Base-by-base conservation (phyloP, 176 grass and related monocot species). In the Eleusine indica region DNA sequence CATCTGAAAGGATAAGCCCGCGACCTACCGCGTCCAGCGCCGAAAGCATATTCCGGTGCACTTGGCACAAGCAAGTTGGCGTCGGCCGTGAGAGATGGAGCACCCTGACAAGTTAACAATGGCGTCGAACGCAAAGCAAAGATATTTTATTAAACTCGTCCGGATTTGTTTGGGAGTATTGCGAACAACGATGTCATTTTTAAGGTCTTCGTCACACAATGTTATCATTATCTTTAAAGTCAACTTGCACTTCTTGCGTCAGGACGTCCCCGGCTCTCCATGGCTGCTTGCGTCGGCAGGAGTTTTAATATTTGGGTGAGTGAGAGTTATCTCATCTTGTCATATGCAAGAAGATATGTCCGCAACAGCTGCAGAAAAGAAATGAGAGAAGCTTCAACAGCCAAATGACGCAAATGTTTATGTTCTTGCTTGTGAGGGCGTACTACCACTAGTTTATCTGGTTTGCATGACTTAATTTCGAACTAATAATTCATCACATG, bases 11-110 rank as follows among this genome's bases (percentile, higher is more conserved):
- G 16, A 5, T 64, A 22, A 14, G 47, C 5, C 4, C 11, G 47
- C 44, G 37, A 35, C 32, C 11, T 66, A 29, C 43, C 28, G 51
- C 30, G 58, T 8, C 70, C 70, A 21, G 32, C 75, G 12, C 28
- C 48, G 18, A 67, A 77, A 72, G 86, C 66, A 84, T 84, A 79
- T 88, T 84, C 86, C 75, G 19, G 22, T 56, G 67, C 58, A 77
- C 38, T 44, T 71, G 68, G 68, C 70, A 70, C n/a, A 52, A 65
- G 38, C 52, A 56, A 67, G 44, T 8, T 51, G 42, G 37, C 68
- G 58, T 21, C 9, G 35, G 19, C 40, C 37, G 49, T 25, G 37
- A 68, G 21, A 53, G 37, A 70, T 19, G 65, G 38, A 70, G 49
- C 65, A 76, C 72, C 21, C 30, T 7, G 53, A 18, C 53, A 35